Percentiles rank a stretch among this genome's conserved stretches.
phyloP scores from a whole-genome alignment of 768 basidiomycete genomes.

The Boletales sp. region DNA sequence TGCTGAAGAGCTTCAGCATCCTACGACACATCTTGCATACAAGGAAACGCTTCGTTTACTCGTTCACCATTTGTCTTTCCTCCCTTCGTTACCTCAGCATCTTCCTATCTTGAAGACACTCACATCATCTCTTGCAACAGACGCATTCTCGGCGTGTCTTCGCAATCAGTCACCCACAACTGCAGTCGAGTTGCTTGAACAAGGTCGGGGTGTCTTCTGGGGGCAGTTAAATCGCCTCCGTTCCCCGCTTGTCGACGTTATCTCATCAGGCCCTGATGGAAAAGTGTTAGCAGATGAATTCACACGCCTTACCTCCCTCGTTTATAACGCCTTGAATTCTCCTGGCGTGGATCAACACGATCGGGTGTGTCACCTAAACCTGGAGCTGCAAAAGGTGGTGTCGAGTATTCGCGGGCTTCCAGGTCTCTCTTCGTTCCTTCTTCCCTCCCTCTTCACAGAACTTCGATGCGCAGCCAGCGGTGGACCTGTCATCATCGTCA shows the following conservation, averaged over 20 bases:
- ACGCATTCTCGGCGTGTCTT: conserved; percentile 14
- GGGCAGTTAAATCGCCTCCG: conserved; percentile 1
- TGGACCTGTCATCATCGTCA: conserved; percentile 32
- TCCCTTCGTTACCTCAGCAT: background rate
- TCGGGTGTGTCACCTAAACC: background rate
- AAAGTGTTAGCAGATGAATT: background rate
- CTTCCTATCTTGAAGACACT: background rate
- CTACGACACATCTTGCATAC: conserved; percentile 4
- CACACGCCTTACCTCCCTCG: conserved; percentile 3
- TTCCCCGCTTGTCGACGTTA: background rate
- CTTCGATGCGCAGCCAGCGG: conserved; percentile 13
- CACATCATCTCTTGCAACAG: conserved; percentile 2
- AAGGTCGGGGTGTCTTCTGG: conserved; percentile 1
- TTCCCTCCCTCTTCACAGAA: conserved; percentile 11
- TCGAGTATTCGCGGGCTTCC: conserved; percentile 9
- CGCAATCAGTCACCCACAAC: conserved; percentile 3
- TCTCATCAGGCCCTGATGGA: background rate
- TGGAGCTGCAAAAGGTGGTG: conserved; percentile 4
- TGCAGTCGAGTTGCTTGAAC: conserved; percentile 30
- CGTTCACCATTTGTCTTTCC: background rate
- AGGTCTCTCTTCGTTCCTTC: conserved; percentile 24
- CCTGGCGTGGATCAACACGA: background rate
- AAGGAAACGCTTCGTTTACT: background rate
- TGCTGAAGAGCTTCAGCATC: background rate
- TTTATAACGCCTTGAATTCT: background rate